Conservation (phyloP, 495 filamentous ascomycete genomes). For the Aspergillus carlsbadensis region DNA sequence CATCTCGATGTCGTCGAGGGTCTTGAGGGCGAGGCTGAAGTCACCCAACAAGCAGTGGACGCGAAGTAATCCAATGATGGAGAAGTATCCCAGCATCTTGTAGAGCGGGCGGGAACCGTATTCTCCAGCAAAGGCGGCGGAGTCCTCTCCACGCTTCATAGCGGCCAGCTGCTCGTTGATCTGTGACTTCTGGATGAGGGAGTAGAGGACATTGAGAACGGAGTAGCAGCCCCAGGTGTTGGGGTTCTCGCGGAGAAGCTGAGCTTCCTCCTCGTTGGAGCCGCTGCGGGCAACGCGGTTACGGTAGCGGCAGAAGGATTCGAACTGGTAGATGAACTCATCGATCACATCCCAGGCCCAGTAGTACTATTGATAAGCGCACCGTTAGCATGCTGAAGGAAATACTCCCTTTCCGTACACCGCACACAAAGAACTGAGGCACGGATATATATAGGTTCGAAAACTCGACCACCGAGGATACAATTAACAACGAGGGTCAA, state of each 20-base stretch:
- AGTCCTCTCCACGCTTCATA: slow-evolving; percentile 90
- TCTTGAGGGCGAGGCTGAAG: slow-evolving; percentile 97
- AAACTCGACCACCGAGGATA: neutral
- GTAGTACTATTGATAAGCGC: slow-evolving; percentile 67
- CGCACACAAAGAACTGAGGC: slow-evolving; percentile 14
- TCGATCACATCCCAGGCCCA: slow-evolving; percentile 99
- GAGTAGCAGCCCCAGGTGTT: slow-evolving; percentile 99
- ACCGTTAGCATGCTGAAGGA: slow-evolving; percentile 8
- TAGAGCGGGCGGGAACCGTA: slow-evolving; percentile 92
- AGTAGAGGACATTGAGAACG: slow-evolving; percentile 98
- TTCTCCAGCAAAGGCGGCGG: slow-evolving; percentile 79
- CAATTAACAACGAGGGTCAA: slow-evolving; percentile 15
- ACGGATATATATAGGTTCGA: neutral
- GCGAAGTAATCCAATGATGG: slow-evolving; percentile 92
- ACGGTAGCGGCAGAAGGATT: slow-evolving; percentile 96
- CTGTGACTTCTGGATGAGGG: slow-evolving; percentile 94
- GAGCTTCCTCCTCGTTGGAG: slow-evolving; percentile 83
- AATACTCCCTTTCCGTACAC: neutral
- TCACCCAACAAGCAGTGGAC: slow-evolving; percentile 97
- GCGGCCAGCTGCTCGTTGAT: slow-evolving; percentile 95
- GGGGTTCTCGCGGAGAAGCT: slow-evolving; percentile 89
- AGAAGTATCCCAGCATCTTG: slow-evolving; percentile 98
- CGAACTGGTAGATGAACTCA: slow-evolving; percentile 99
- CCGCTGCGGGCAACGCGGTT: slow-evolving; percentile 83
- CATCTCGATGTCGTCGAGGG: slow-evolving; percentile 97